Base-by-base conservation (phyloP, 2,329 filamentous ascomycete genomes). In the Fusarium camptoceras region DNA sequence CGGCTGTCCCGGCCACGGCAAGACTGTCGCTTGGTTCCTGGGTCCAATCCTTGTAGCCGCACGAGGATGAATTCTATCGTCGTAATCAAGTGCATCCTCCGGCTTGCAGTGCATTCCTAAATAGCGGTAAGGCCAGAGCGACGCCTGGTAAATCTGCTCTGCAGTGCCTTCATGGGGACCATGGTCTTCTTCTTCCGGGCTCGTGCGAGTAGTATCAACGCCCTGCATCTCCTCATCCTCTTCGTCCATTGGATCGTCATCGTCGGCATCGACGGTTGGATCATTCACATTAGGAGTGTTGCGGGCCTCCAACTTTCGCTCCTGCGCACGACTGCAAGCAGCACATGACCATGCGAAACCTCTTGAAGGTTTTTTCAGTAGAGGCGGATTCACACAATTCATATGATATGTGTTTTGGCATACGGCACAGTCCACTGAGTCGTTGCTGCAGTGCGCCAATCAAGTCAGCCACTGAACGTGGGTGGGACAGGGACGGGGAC, bases 281-380 rank as follows among this genome's bases (percentile, higher is more conserved):
- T 94, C 93, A 46, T 88, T 87, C 27, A 92, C 81, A 49, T 91
- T 89, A 25, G 94, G 93, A 1, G 94, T 97, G 77, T 97, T 91
- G 62, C 94, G 91, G 63, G 94, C 94, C 83, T 98, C 94, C 28
- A 98, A 84, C 79, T 93, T 97, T 73, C 93, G 90, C 81, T 98
- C 96, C 78, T 97, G 94, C n/a, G 94, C 94, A 75, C 95, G 91
- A 80, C 94, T 98, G 81, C 96, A 99, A 63, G 95, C 92, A 57
- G 93, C 96, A 80, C 96, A 99, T 30, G 96, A 95, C 96, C 96
- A 99, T 7, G 94, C 96, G 81, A 99, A 99, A 41, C 96, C 96
- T 80, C 96, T 91, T 48, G 95, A 97, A 22, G 96, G 96, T 81
- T 99, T 99, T 81, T 98, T 99, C 55, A 94, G 87, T 68, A 99